Evolutionary conservation across 139 green algal genomes (phyloP), one percentile per base, ranked within the genome.

Genomic region (Deuterostichococcus epilithicus): DNA sequence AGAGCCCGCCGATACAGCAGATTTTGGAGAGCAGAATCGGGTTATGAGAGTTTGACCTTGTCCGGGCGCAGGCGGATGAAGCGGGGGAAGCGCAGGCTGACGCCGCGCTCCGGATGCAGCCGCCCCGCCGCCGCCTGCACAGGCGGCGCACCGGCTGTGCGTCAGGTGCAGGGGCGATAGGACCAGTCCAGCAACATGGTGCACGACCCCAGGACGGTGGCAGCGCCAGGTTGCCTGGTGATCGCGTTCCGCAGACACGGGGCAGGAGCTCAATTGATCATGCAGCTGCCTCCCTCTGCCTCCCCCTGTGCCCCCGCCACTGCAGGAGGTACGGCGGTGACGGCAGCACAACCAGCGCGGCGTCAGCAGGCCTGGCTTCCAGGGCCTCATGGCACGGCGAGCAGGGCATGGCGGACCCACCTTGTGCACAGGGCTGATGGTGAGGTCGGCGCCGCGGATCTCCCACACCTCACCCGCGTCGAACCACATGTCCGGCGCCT

Each of bases 401-500:
- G n/a, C n/a, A n/a, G n/a, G n/a, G n/a, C 26, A 28, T 28, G 26
- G 52, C 18, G 28, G 3, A 26, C 37, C 23, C 10, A 33, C 81
- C 23, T 78, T 79, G 81, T 94, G 85, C 36, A 95, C 89, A 8
- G 92, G 92, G 2, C 84, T 92, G 3, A 96, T 68, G 0, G 86
- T 90, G 1, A 97, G 82, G 79, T 97, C 92, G 37, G 92, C 91
- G 3, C 87, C 87, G 0, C 84, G 68, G 30, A 94, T 87, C 79
- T 92, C 86, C 88, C 84, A 91, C 8, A 93, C 88, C 82, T 93
- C 88, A 5, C 67, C 83, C 0, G 92, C 76, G 42, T 88, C 83
- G 78, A 97, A 97, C 92, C 92, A 97, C 39, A 96, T 80, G 63
- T 73, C 72, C 35, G 84, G 84, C 10, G 23, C 70, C 70, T 94